Percentiles rank a stretch among this genome's conserved stretches.
phyloP scores from a whole-genome alignment of 108 stramenopile genomes.

The Bacterosira constricta region DNA sequence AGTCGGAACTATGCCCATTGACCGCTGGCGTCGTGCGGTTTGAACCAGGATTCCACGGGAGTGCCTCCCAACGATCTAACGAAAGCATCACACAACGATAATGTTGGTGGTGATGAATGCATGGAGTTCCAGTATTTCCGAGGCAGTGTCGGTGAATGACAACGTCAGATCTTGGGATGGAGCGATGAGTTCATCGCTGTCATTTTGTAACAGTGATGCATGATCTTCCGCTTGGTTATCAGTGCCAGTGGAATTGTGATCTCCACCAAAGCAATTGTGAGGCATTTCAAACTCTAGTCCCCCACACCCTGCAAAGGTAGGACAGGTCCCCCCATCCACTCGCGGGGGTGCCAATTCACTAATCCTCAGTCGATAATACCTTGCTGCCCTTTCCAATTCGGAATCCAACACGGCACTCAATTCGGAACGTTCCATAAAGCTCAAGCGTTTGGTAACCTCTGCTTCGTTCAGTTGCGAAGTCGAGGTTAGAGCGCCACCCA shows the following conservation, averaged over 20 bases:
- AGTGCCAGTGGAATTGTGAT: background rate
- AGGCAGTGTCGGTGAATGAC: slow-evolving; percentile 24
- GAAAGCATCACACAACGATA: slow-evolving; percentile 69
- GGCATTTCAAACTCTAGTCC: background rate
- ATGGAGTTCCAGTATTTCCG: slow-evolving; percentile 67
- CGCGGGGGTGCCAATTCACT: slow-evolving; percentile 20
- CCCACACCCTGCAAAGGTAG: background rate
- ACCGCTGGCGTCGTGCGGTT: slow-evolving; percentile 10
- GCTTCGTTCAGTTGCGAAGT: too few species aligned
- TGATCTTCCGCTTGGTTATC: background rate
- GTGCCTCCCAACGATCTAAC: slow-evolving; percentile 57
- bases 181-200: background rate
- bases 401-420: slow-evolving; percentile 18
- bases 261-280: background rate
- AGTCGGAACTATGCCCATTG: slow-evolving; percentile 26
- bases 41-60: slow-evolving; percentile 67
- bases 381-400: slow-evolving; percentile 29
- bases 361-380: slow-evolving; percentile 25
- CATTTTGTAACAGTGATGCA: background rate
- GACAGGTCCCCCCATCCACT: slow-evolving; percentile 18
- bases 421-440: slow-evolving; percentile 38
- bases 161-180: background rate
- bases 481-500: too few species aligned
- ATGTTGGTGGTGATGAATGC: slow-evolving; percentile 71
- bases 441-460: too few species aligned